Base-by-base conservation (phyloP, 139 green algal species). In the Microglena sp. region DNA sequence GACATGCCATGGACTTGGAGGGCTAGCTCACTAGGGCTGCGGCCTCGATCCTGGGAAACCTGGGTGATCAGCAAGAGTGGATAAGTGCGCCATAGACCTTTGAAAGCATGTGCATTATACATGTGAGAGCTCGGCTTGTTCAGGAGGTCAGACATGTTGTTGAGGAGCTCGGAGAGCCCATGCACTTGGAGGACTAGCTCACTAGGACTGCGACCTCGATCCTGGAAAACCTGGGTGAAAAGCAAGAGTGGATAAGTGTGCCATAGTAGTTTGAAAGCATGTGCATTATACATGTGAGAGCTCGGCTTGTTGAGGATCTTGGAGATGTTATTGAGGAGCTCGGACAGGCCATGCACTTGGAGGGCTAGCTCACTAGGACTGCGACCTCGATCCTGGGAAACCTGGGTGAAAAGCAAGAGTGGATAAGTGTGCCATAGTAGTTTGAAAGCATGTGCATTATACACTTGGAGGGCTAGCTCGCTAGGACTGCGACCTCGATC, bases 301-400 rank as follows among this genome's bases (percentile, higher is more conserved):
- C 71, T 45, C 60, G 73, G 60, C 60, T 77, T 77, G 60, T n/a
- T n/a, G n/a, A n/a, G n/a, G n/a, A n/a, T n/a, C n/a, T n/a, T n/a
- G n/a, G n/a, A n/a, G n/a, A n/a, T n/a, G n/a, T n/a, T n/a, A n/a
- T 62, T 67, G 6, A 77, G 30, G 32, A 77, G 65, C 65, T 77
- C 71, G 4, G 6, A 24, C 50, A 71, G 35, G 55, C 73, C 71
- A 31, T 73, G 65, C 34, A 77, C 5, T 0, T 50, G 50, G 8
- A 77, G 2, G 2, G 71, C 26, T 45, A 77, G 32, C 66, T 77
- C 71, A 28, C 53, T 73, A 26, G 70, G 70, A 32, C 50, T 43
- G 58, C 30, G 58, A 24, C 18, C n/a, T n/a, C n/a, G n/a, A n/a
- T n/a, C n/a, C n/a, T n/a, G n/a, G n/a, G n/a, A n/a, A n/a, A n/a